Evolutionary conservation across 1,139 yeast species (phyloP), one percentile per base, ranked within the genome.

Genomic region (Suhomyces maxii): DNA sequence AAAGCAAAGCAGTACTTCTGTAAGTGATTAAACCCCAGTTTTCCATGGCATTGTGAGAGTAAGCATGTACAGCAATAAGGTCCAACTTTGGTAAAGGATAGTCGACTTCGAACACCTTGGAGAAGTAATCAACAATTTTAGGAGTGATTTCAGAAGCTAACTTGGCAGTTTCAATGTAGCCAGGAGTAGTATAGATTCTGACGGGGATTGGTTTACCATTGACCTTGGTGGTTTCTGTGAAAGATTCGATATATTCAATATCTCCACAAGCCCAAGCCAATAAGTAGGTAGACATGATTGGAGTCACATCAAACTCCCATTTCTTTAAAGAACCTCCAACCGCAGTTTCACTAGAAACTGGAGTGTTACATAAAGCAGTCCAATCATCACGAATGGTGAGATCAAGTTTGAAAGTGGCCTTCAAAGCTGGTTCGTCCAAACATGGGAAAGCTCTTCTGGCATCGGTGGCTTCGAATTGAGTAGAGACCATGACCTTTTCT

Each of bases 371-470:
- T 45, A 56, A 53, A 5, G 53, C 60, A 13, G 54, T 51, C 57
- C 54, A 54, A 32, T 52, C 51, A 13, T 43, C 40, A 26, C 48
- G 45, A 28, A 55, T 46, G 6, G 53, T 45, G 36, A 57, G 26
- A 11, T 48, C 42, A 14, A 57, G 54, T 41, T 47, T 47, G 61
- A 88, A 89, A 40, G 84, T 79, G 11, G 96, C 93, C 71, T 89
- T 89, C 50, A 84, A 76, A 45, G 84, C 81, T 10, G 97, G 97
- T 64, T 89, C 96, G 65, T 89, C 96, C 57, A 85, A 83, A 63
- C 93, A 88, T 18, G 97, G 96, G 74, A 89, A 89, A 4, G 96
- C 96, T 55, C 91, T 78, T 59, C 97, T 81, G 53, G 96, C 91
- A 63, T 88, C 96, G 12, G 95, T 86, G 26, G 96, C 85, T 67